Base-by-base conservation (phyloP, 495 filamentous ascomycete species). In the Hypoxylon perforatum region DNA sequence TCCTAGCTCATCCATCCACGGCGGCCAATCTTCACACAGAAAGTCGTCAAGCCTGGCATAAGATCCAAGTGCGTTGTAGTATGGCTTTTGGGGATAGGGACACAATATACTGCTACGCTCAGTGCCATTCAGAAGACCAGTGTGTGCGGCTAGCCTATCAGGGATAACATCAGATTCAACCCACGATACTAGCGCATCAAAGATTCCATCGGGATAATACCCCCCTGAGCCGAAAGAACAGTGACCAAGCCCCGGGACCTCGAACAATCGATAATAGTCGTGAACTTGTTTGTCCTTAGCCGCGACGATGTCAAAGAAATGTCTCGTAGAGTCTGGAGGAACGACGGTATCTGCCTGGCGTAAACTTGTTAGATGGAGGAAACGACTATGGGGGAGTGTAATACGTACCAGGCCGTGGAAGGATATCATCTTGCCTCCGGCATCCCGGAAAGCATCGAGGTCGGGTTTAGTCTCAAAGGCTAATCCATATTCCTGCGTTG, bases 91-190 rank as follows among this genome's bases (percentile, higher is more conserved):
- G 10, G 69, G 69, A 41, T 72, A 72, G 35, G 64, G 65, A 36
- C 69, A 72, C 11, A 72, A 44, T 36, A 68, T 60, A 11, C 65
- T 38, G 28, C 44, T 45, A 0, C 49, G 33, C 25, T 45, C 39
- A 10, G 60, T 41, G 14, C 64, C 65, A 15, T 61, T 53, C 6
- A 30, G 35, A 9, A 57, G 64, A 15, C 71, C 21, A 22, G 65
- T 73, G 14, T 57, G 36, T 11, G 57, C 57, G 19, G 22, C 18
- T 14, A 61, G 30, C 8, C n/a, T 57, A 42, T 77, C 74, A 12
- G 81, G 80, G n/a, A 65, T 62, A 17, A 72, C 48, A 6, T 63
- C 77, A 10, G 74, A 60, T 64, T 82, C 81, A 2, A 83, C 81
- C 81, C 80, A 83, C 8, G 65, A 61, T 0, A 80, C 77, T 6